Evolutionary conservation across 208 protist species (phyloP), one percentile per base, ranked within the genome.

Genomic region (Crithidia fasciculata): DNA sequence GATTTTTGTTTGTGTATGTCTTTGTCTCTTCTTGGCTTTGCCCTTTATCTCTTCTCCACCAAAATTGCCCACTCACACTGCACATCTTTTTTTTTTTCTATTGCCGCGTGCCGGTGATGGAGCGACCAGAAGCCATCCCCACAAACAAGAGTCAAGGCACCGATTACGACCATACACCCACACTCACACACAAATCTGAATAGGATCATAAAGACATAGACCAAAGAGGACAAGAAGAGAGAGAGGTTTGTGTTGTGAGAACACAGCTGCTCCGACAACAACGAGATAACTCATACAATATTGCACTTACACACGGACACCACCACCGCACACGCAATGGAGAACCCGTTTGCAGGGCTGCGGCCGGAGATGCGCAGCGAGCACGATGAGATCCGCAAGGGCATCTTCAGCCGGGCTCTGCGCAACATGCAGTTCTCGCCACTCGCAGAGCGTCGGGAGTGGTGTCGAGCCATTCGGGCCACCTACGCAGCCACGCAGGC

Each of bases 361-460:
- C 81, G 78, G 16, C 89, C 87, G 4, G 74, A 78, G 18, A 55
- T 86, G 28, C 85, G 92, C 44, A 96, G 88, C 72, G 83, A 96
- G 69, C 88, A 96, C 69, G 92, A 96, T 64, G 88, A 95, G 37
- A 96, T 96, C 54, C 89, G 92, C 13, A 92, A 92, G 80, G 89
- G 92, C 16, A 88, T 96, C 66, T 96, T 96, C 73, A 87, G 85
- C 70, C 71, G 72, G 10, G 83, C 81, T 0, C 72, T 95, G 70
- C 84, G 88, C 13, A 80, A 85, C 41, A 64, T 93, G 44, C 71
- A 81, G 43, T 55, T 57, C 8, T 53, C 79, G 4, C 56, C 76
- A 5, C 70, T 83, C 8, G 88, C 85, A 43, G 76, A 88, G 43
- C 84, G 80, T 28, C 53, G 82, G 16, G 60, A 58, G 19, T 96